Conservation (phyloP, 2,329 filamentous ascomycete genomes). For the Monilinia fructigena region DNA sequence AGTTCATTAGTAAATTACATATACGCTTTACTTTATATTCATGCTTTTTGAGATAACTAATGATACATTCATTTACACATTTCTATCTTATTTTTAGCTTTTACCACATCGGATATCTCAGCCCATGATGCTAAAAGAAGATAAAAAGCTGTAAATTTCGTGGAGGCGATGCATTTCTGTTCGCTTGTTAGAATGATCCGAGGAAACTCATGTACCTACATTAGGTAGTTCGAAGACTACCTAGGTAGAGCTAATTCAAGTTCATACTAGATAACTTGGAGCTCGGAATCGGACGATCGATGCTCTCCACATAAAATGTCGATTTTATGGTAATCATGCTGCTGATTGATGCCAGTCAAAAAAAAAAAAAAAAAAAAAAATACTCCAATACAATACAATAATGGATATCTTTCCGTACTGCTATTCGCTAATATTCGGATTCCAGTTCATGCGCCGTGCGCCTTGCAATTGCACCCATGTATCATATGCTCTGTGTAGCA, state of each 20-base stretch:
- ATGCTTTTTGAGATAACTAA: too few relatives aligned
- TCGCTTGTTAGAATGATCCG: slow-evolving; percentile 1
- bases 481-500: slow-evolving; percentile 2
- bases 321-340: neutral
- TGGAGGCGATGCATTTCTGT: slow-evolving; percentile 1
- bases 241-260: neutral
- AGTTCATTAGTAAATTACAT: too few relatives aligned
- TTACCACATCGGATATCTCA: neutral
- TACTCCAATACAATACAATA: slow-evolving; percentile 6
- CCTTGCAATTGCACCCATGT: slow-evolving; percentile 13
- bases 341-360: slow-evolving; percentile 2
- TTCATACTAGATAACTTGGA: neutral
- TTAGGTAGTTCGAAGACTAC: neutral
- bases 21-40: too few relatives aligned
- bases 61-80: neutral
- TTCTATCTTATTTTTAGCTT: neutral
- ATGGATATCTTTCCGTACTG: slow-evolving; percentile 20
- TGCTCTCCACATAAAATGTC: neutral
- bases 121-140: neutral
- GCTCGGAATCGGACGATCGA: neutral
- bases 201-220: neutral
- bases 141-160: neutral
- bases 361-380: neutral
- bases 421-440: slow-evolving; percentile 20
- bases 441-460: slow-evolving; percentile 19